Percentiles rank a stretch among this genome's conserved stretches.
Evolutionary conservation across 768 basidiomycete species (phyloP).

Genomic region (Lentinula aciculospora): DNA sequence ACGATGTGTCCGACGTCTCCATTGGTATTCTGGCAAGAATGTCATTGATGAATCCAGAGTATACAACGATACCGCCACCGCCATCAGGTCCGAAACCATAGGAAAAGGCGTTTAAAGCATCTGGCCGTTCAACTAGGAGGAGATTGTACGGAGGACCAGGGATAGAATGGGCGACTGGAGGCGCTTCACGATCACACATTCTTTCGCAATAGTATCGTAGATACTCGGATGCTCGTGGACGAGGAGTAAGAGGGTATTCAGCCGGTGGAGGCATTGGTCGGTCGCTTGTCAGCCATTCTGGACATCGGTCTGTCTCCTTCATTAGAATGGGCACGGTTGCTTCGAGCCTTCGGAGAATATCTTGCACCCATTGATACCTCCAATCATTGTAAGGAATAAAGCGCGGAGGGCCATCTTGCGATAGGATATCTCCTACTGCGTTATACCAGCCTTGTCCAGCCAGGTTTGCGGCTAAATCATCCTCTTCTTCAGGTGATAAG

Average conservation of each 20-base stretch:
- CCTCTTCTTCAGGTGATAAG: conserved; percentile 90
- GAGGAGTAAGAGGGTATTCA: conserved; percentile 74
- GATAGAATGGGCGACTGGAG: conserved; percentile 47
- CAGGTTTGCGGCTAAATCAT: conserved; percentile 77
- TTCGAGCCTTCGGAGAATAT: conserved; percentile 76
- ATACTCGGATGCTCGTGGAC: conserved; percentile 71
- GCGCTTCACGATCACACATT: conserved; percentile 36
- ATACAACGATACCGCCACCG: conserved; percentile 90
- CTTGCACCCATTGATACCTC: conserved; percentile 84
- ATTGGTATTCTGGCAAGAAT: conserved; percentile 52
- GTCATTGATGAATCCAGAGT: conserved; percentile 89
- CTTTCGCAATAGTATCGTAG: conserved; percentile 54
- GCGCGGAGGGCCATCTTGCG: conserved; percentile 52
- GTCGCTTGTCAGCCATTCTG: conserved; percentile 51
- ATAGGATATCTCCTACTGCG: conserved; percentile 75
- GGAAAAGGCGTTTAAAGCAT: conserved; percentile 86
- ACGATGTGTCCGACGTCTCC: conserved; percentile 14
- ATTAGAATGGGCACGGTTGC: conserved; percentile 62
- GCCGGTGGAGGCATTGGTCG: conserved; percentile 77
- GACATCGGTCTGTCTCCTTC: conserved; percentile 47
- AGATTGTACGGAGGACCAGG: conserved; percentile 88
- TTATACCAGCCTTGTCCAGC: conserved; percentile 83
- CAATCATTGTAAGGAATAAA: conserved; percentile 78
- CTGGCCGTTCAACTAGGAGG: conserved; percentile 82
- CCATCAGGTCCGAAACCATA: conserved; percentile 93